These are phyloP conservation scores for Adenanthera pavonina DNA, from an alignment of 306 rosid species.

Conservation along the genomic window DNA sequence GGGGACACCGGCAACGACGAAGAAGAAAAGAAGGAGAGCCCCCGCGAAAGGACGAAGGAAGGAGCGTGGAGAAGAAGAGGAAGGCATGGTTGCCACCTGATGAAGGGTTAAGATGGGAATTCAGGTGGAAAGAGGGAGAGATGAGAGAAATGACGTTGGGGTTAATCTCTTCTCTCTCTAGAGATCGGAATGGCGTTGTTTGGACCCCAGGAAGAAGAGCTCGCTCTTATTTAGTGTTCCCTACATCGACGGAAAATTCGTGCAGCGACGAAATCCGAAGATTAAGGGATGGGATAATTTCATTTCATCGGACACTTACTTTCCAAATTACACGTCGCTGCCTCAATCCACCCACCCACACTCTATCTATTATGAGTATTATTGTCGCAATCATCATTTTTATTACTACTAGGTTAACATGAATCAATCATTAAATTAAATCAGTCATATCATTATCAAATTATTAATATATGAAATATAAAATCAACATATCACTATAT, in stretches of 20 bases:
- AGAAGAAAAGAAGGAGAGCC: constrained; percentile 38
- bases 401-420: too few species aligned
- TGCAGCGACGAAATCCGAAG: background rate
- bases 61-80: constrained; percentile 31
- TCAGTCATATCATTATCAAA: too few species aligned
- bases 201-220: background rate
- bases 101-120: background rate
- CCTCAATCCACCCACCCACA: background rate
- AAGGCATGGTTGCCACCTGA: constrained; percentile 48
- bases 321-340: background rate
- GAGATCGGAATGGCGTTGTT: background rate
- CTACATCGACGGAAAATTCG: constrained; percentile 8
- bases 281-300: background rate
- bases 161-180: background rate
- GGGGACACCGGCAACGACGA: constrained; percentile 40
- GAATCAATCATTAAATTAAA: too few species aligned
- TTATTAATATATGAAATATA: too few species aligned
- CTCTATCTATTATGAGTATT: too few species aligned
- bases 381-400: too few species aligned
- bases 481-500: too few species aligned
- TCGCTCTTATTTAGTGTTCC: background rate
- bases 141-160: background rate
- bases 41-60: background rate
- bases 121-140: background rate
- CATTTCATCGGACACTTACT: background rate